Evolutionary conservation across 2,329 filamentous ascomycete species (phyloP), one percentile per base, ranked within the genome.

Genomic region (Diaporthe sp.): DNA sequence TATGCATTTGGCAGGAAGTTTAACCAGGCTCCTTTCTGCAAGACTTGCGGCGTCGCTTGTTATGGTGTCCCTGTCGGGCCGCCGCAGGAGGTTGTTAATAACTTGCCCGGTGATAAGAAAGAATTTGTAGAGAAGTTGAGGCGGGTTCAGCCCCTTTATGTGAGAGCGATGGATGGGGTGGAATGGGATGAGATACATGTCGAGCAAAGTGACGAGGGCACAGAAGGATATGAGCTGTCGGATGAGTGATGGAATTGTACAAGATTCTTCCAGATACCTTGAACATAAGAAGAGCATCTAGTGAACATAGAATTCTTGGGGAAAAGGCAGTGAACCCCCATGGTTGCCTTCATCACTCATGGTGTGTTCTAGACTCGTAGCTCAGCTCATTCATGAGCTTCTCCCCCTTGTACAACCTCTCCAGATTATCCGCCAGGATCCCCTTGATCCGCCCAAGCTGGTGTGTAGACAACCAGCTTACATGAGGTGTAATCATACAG

Each of bases 401-500:
- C 38, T 79, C 76, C 1, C 79, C 81, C 1, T 64, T 76, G 7
- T 79, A 76, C 38, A 82, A 68, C 35, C 78, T 76, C 58, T 78
- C 80, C 10, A 83, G 70, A n/a, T 83, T 83, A 15, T 77, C 72
- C 6, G 79, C 69, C 2, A 83, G 74, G 17, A 83, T 74, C 0
- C 77, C 79, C 17, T 78, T 47, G 1, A 80, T 66, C 15, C 81
- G 77, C 7, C 77, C 71, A 60, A 76, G 75, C 54, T 81, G 77
- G 33, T 67, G 77, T 2, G 77, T 77, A 9, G 82, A 81, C 50
- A 79, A 72, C 78, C 82, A 83, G 13, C 79, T 80, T 19, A 84
- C 74, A 72, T 86, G 84, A 4, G 84, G 84, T 12, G 83, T 82
- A 64, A 94, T 88, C 75, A 91, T 86, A 28, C 91, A 86, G 80